Base-by-base conservation (phyloP, 2,329 filamentous ascomycete species). In the Paecilomyces variotii region DNA sequence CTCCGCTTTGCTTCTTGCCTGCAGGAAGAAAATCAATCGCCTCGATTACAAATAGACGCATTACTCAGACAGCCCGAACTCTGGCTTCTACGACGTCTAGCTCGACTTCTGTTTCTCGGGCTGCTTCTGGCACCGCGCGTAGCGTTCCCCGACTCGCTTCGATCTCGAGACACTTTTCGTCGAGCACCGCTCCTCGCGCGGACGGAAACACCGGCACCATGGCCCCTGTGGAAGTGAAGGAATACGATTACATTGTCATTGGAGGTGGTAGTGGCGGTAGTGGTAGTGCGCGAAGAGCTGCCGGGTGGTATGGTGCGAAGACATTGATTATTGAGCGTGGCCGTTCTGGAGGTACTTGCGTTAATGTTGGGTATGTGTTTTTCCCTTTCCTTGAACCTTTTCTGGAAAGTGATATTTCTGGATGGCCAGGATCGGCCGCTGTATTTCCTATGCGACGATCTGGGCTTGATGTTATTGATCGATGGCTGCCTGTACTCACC, bases 231-330 rank as follows among this genome's bases (percentile, higher is more conserved):
- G 69, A 73, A 45, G 69, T 73, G 26, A 76, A 78, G 60, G 74
- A 77, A 59, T 82, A 81, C 66, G 81, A 83, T 65, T 83, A 81
- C 63, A 80, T 83, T 58, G 79, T 83, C 59, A 76, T 82, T 63
- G 80, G 81, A 58, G 80, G 80, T 64, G 80, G 81, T 55, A 80
- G 78, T 61, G 80, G 79, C 61, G 81, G 80, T 39, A 78, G 77
- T 62, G 79, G 76, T 57, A 76, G 78, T 57, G 78, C 76, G 53
- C 74, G 79, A 59, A 72, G 79, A 66, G 79, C 79, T 12, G 74
- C 78, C 19, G 80, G 80, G 19, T 81, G 77, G 77, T 81, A 82
- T 68, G 75, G 76, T 19, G 76, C 76, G 59, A 81, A 80, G 70
- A 79, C 78, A 3, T 62, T 81, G 62, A 75, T 82, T 58, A 73